Base-by-base conservation (phyloP, 228 moss, liverwort and hornwort genomes). In the Sphagnum magellanicum region DNA sequence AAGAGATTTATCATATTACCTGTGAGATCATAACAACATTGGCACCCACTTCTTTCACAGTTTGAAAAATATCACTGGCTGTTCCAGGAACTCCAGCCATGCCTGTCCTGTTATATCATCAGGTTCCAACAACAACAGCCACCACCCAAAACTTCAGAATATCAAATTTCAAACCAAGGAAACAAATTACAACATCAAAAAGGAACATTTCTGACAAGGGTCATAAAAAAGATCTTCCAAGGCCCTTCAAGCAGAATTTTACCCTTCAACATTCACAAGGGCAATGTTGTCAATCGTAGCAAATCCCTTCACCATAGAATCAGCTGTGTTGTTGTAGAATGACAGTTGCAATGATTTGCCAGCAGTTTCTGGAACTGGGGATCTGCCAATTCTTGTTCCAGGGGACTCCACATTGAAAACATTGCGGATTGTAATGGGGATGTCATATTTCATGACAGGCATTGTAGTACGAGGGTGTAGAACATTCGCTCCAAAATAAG, bases 31-130 rank as follows among this genome's bases (percentile, higher is more conserved):
- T 97, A 59, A 97, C 91, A 68, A 97, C 97, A 71, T 81, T 97
- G 60, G 97, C 90, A 66, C 97, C 97, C 49, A 91, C 97, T 65
- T 82, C 72, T 85, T 91, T 97, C 68, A 97, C 97, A 57, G 87
- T 82, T 16, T 89, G 91, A 79, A 93, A 97, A 67, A 97, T 97
- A 64, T 91, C 88, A 77, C 97, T 93, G n/a, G 97, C 97, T 68
- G 97, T 97, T 81, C 97, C 97, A 50, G 93, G 97, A 71, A 97
- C 85, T 69, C 97, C 97, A 70, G 91, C 97, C 97, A 97, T 91
- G 75, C 97, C 97, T 70, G 97, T 97, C 73, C 97, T 97, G 91
- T 32, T 32, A 32, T 32, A 32, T 32, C 32, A 32, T 32, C 32
- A 32, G 32, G 32, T 32, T 32, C 32, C 32, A 32, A 32, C 32